Evolutionary conservation across 192 early-diverging fungal species (phyloP).

Genomic region (Podochytrium sp.): DNA sequence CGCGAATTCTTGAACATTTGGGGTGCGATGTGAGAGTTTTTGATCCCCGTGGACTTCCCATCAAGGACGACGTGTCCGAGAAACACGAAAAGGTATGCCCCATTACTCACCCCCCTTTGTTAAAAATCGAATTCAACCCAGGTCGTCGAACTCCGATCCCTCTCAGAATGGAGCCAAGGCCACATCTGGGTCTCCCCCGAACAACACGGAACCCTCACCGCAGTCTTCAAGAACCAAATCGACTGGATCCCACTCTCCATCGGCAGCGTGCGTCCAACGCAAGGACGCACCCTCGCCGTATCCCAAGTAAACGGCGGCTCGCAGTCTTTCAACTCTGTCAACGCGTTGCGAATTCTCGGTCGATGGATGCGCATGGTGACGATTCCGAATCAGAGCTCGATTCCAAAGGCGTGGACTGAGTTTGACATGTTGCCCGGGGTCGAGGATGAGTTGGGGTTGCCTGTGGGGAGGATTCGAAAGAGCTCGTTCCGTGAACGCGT

Average conservation of each 20-base stretch:
- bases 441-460: conserved; percentile 4
- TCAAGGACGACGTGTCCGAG: conserved; percentile 56
- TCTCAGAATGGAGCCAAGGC: conserved; percentile 57
- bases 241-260: conserved; percentile 54
- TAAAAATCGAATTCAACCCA: too few species aligned
- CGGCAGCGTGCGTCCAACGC: conserved; percentile 50
- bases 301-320: conserved; percentile 57
- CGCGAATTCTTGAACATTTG: conserved; percentile 50
- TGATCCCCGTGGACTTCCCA: conserved; percentile 51
- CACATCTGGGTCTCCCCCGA: conserved; percentile 60
- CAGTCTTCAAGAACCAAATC: conserved; percentile 59
- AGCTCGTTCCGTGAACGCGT: conserved; percentile 50
- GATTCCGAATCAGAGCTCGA: conserved; percentile 56
- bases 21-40: conserved; percentile 56
- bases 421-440: conserved; percentile 37
- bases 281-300: conserved; percentile 46
- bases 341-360: conserved; percentile 52
- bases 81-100: conserved; percentile 52
- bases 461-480: conserved; percentile 47
- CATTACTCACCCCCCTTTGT: too few species aligned
- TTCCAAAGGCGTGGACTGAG: conserved; percentile 62
- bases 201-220: conserved; percentile 57
- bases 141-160: conserved; percentile 51
- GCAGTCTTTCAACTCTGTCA: conserved; percentile 57
- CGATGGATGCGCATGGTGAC: conserved; percentile 63